Evolutionary conservation across 2,329 filamentous ascomycete genomes (phyloP).

Genomic region (Periconia digitata): DNA sequence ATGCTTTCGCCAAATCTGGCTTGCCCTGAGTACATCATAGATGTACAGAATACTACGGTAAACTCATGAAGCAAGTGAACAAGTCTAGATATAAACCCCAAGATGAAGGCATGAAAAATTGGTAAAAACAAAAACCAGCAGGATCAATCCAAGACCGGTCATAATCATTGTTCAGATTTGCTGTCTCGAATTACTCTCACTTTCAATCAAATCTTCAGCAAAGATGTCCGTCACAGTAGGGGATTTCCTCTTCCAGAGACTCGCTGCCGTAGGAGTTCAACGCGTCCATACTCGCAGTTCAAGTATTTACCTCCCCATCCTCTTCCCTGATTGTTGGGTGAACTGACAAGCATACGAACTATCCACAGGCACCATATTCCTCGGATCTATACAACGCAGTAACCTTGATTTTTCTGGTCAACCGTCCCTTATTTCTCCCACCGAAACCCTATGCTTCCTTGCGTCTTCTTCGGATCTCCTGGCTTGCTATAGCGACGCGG

Average conservation of each 20-base stretch:
- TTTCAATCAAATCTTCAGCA: too few relatives aligned
- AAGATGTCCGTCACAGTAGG: slow-evolving; percentile 12
- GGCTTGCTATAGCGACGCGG: slow-evolving; percentile 5
- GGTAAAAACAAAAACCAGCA: too few relatives aligned
- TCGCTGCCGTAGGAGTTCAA: slow-evolving; percentile 9
- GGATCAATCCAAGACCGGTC: too few relatives aligned
- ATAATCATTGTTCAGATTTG: too few relatives aligned
- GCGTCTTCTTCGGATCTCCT: slow-evolving; percentile 6
- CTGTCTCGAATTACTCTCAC: not conserved
- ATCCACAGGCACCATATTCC: slow-evolving; percentile 9
- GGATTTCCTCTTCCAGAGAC: slow-evolving; percentile 14
- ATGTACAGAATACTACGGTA: too few relatives aligned
- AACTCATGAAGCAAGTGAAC: too few relatives aligned
- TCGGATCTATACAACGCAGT: slow-evolving; percentile 14
- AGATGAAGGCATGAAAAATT: too few relatives aligned
- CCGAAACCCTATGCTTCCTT: slow-evolving; percentile 11
- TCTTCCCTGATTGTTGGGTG: too few relatives aligned
- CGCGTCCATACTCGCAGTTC: slow-evolving; percentile 2
- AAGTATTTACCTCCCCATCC: slow-evolving; percentile 3
- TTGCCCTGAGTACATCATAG: too few relatives aligned
- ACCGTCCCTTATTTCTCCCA: not conserved
- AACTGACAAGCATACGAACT: not conserved
- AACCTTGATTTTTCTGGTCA: slow-evolving; percentile 4
- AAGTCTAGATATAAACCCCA: too few relatives aligned
- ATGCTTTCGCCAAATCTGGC: too few relatives aligned